phyloP scores from a whole-genome alignment of 768 basidiomycete species.

The Leccinum broughii region DNA sequence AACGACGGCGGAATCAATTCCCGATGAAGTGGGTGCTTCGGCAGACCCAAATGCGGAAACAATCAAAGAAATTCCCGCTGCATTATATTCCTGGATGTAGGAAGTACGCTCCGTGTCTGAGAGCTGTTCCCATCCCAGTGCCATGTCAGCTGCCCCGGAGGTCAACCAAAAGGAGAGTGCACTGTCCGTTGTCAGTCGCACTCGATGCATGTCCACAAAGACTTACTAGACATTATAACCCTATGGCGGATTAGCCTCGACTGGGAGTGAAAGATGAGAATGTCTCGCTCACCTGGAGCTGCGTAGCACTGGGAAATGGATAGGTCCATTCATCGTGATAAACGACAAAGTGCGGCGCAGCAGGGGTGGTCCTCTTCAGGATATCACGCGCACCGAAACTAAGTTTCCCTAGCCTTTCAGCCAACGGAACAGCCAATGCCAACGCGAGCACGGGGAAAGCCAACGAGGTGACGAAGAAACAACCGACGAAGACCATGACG shows the following conservation, averaged over 20 bases:
- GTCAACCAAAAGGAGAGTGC: slow-evolving; percentile 43
- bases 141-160: slow-evolving; percentile 45
- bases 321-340: slow-evolving; percentile 43
- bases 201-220: background rate
- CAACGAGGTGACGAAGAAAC: too few relatives aligned
- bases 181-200: slow-evolving; percentile 17
- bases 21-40: slow-evolving; percentile 41
- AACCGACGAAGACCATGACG: too few relatives aligned
- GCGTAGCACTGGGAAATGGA: slow-evolving; percentile 43
- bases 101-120: slow-evolving; percentile 38
- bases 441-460: too few relatives aligned
- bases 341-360: slow-evolving; percentile 49
- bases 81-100: slow-evolving; percentile 48
- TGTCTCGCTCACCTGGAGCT: slow-evolving; percentile 38
- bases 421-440: slow-evolving; percentile 7
- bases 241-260: slow-evolving; percentile 10
- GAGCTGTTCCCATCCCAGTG: slow-evolving; percentile 42
- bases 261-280: background rate
- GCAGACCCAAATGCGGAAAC: slow-evolving; percentile 53
- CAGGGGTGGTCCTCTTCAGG: slow-evolving; percentile 25
- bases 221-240: slow-evolving; percentile 38
- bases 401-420: slow-evolving; percentile 17
- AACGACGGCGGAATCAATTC: slow-evolving; percentile 36
- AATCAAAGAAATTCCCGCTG: slow-evolving; percentile 55
- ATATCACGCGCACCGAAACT: slow-evolving; percentile 20